Evolutionary conservation across 306 rosid genomes (phyloP).

Genomic region (Argentina anserina): DNA sequence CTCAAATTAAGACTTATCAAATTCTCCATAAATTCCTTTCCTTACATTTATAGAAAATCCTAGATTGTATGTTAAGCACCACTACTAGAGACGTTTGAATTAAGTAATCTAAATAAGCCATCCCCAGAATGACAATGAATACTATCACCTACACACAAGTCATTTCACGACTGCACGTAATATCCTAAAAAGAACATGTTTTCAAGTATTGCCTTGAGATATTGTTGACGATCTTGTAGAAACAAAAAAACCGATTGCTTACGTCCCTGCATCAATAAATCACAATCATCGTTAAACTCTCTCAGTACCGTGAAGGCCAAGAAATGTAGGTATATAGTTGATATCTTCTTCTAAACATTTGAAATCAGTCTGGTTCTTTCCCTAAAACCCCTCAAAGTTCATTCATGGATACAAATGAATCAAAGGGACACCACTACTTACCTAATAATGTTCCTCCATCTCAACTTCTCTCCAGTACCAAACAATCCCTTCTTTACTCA

Average conservation of each 20-base stretch:
- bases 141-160: background rate
- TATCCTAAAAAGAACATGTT: background rate
- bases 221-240: background rate
- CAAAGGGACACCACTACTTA: slow-evolving; percentile 2
- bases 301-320: slow-evolving; percentile 5
- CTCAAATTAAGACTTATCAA: background rate
- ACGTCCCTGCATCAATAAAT: slow-evolving; percentile 19
- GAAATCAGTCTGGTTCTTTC: slow-evolving; percentile 1
- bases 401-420: slow-evolving; percentile 26
- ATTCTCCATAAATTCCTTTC: background rate
- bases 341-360: background rate
- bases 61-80: slow-evolving; percentile 4
- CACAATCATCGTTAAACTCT: background rate
- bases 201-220: background rate
- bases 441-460: background rate
- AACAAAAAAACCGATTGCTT: background rate
- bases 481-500: slow-evolving; percentile 2
- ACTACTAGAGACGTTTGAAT: background rate
- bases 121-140: background rate
- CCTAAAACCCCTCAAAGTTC: background rate
- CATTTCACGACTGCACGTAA: background rate
- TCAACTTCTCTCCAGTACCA: background rate
- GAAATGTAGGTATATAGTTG: slow-evolving; percentile 1
- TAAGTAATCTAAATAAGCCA: slow-evolving; percentile 1
- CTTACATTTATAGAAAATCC: slow-evolving; percentile 9